Percentiles rank a stretch among this genome's conserved stretches.
These are phyloP conservation scores for Sarocladium oryzae DNA, from an alignment of 2,329 filamentous ascomycete species.

Conservation along the genomic window DNA sequence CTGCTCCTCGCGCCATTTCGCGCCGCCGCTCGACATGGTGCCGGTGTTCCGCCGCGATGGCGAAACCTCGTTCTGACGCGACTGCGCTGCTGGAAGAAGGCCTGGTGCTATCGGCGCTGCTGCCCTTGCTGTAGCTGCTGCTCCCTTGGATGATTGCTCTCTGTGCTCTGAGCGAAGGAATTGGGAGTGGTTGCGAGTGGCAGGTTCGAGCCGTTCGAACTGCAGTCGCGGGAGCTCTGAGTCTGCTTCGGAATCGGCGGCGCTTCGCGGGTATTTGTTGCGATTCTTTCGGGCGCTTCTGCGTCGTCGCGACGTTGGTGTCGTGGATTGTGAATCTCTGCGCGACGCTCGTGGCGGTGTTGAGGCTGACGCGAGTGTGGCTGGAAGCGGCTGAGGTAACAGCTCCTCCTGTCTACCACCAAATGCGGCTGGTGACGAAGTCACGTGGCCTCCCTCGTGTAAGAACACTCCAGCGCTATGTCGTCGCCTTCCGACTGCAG, in stretches of 20 bases:
- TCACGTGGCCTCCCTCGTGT: neutral
- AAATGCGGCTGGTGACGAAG: constrained; percentile 1
- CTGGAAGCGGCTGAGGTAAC: neutral
- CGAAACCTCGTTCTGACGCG: constrained; percentile 4
- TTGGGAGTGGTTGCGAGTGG: neutral
- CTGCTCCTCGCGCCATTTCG: constrained; percentile 60
- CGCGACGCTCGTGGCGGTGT: constrained; percentile 4
- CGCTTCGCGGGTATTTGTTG: neutral
- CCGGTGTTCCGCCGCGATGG: constrained; percentile 1
- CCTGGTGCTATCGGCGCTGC: constrained; percentile 4
- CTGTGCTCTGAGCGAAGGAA: neutral
- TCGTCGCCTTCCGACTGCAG: neutral
- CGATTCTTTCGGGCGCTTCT: neutral
- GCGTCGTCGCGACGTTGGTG: neutral
- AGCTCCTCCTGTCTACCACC: neutral
- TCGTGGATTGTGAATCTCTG: constrained; percentile 4
- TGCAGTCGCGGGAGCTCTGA: neutral
- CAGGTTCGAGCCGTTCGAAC: neutral
- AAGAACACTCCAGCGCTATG: neutral
- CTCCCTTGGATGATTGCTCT: constrained; percentile 3
- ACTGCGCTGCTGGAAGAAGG: constrained; percentile 11
- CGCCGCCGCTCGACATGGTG: constrained; percentile 48
- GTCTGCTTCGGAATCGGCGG: neutral
- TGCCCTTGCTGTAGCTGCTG: constrained; percentile 3
- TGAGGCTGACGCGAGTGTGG: constrained; percentile 9